Base-by-base conservation (phyloP, 345 rosid genomes). In the Lepidium didymum region DNA sequence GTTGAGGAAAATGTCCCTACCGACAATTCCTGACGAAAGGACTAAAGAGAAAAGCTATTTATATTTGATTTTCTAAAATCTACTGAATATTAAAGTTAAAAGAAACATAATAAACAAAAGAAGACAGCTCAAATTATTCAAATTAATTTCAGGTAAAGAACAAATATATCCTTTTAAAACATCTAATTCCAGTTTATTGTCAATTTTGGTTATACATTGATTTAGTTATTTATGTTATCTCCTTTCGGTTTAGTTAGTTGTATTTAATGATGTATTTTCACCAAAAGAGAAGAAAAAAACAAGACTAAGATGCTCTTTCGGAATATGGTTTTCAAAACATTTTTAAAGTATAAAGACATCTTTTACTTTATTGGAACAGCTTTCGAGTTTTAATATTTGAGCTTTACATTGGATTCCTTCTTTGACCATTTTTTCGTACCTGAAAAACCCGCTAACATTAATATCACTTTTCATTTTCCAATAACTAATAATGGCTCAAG, bases 371-470 rank as follows among this genome's bases (percentile, higher is more conserved):
- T 66, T 73, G 60, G 56, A 21, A 67, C 77, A 66, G 72, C 68
- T 59, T 73, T 66, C 33, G 73, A 67, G 57, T 74, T 74, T 41
- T 37, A 10, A 41, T 59, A 16, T 55, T 72, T 38, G 15, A 21
- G 50, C 10, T 10, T 2, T 15, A 67, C 77, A 58, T 73, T 66
- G 77, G 77, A 74, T 67, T 1, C 77, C 62, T 59, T 64, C 56
- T 74, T 67, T 74, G 73, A 67, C 77, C 77, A 67, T 67, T 27
- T 2, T 6, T 3, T 11, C 67, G 73, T 74, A 74, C 73, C 77
- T 67, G 73, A 74, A 74, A 34, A 51, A 50, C 67, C 77, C 72
- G 77, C 42, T 65, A 57, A 73, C 35, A 56, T 10, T 56, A 6
- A 9, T 10, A 36, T 43, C 15, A 29, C 67, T 34, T 8, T 25